Percentiles rank a stretch among this genome's conserved stretches.
Conservation (phyloP, 2,329 filamentous ascomycete genomes). For the Phaeosphaeriaceae sp. region DNA sequence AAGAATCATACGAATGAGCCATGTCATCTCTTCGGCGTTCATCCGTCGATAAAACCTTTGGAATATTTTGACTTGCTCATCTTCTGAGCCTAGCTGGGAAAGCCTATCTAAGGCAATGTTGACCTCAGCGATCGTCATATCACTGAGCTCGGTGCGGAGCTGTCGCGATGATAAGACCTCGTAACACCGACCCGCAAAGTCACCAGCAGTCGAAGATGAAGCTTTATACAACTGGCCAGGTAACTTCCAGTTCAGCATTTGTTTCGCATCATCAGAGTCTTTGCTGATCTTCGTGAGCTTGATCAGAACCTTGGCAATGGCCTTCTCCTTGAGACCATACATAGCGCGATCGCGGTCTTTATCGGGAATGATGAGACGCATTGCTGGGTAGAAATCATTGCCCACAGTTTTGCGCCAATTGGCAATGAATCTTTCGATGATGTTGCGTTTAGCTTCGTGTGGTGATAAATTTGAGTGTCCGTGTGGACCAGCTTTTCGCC, state of each 20-base stretch:
- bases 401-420: conserved; percentile 89
- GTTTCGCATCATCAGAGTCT: conserved; percentile 86
- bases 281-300: conserved; percentile 91
- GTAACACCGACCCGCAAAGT: conserved; percentile 89
- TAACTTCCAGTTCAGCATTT: conserved; percentile 88
- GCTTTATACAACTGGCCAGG: conserved; percentile 65
- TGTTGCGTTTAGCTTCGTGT: conserved; percentile 77
- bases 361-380: conserved; percentile 89
- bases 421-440: conserved; percentile 85
- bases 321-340: conserved; percentile 92
- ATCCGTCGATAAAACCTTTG: conserved; percentile 85
- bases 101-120: conserved; percentile 84
- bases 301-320: conserved; percentile 87
- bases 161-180: conserved; percentile 85
- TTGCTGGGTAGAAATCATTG: conserved; percentile 88
- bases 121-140: conserved; percentile 87
- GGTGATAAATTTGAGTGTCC: conserved; percentile 67
- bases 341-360: conserved; percentile 91
- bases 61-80: conserved; percentile 82
- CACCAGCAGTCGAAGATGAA: conserved; percentile 70
- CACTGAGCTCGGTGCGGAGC: conserved; percentile 73
- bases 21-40: conserved; percentile 92
- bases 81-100: conserved; percentile 76
- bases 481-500: conserved; percentile 66
- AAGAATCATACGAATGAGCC: conserved; percentile 92